Percentiles rank a stretch among this genome's conserved stretches.
Evolutionary conservation across 768 basidiomycete species (phyloP).

Genomic region (Collybia nuda): DNA sequence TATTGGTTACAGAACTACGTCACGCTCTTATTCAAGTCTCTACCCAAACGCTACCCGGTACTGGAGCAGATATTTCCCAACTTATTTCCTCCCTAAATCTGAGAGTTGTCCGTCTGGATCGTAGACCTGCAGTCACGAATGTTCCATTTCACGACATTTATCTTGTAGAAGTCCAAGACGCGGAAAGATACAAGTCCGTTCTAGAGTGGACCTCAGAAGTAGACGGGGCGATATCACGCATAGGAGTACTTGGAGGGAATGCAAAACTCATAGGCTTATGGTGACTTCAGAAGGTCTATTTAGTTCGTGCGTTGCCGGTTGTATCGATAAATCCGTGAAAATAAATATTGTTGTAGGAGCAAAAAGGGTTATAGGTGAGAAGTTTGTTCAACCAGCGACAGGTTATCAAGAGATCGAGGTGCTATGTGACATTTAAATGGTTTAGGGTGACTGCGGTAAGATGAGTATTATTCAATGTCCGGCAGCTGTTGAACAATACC

Average conservation of each 20-base stretch:
- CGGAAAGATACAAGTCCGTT: conserved; percentile 3
- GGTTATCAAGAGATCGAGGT: conserved; percentile 6
- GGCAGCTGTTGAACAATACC: background rate
- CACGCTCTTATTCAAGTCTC: conserved; percentile 33
- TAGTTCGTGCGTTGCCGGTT: too few relatives aligned
- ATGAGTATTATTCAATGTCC: background rate
- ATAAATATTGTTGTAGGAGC: too few relatives aligned
- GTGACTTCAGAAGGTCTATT: conserved; percentile 16
- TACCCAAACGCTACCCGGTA: conserved; percentile 8
- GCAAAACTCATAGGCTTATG: conserved; percentile 48
- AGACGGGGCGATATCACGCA: conserved; percentile 30
- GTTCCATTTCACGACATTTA: conserved; percentile 59
- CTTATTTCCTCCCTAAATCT: conserved; percentile 39
- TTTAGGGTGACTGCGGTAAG: background rate
- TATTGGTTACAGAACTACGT: conserved; percentile 5
- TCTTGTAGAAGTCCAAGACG: conserved; percentile 56
- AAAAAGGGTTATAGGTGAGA: too few relatives aligned
- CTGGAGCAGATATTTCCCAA: conserved; percentile 21
- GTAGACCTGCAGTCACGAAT: conserved; percentile 51
- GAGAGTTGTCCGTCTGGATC: conserved; percentile 54
- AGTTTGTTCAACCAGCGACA: background rate
- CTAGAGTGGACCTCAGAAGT: conserved; percentile 32
- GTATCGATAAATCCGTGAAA: too few relatives aligned
- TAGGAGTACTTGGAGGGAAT: conserved; percentile 31
- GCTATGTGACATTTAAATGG: conserved; percentile 11